Base-by-base conservation (phyloP, 225 moss, liverwort and hornwort genomes). In the Climacium dendroides region DNA sequence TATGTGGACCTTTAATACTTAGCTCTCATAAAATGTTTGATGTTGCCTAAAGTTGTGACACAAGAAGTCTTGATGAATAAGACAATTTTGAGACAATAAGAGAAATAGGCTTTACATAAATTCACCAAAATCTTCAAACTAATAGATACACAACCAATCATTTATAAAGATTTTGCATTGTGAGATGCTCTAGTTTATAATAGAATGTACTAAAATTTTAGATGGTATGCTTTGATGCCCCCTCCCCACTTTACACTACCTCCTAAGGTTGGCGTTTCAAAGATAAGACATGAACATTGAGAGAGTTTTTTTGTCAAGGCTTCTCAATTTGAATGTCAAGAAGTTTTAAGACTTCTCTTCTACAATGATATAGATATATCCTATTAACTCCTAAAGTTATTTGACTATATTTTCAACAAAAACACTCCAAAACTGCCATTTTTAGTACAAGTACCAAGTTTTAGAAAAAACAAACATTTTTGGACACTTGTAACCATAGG, bases 171-270 rank as follows among this genome's bases (percentile, higher is more conserved):
- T 25, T 41, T 15, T 1, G 24, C 0, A 15, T 0, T 15, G 5
- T 15, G 1, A 70, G 3, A 41, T 41, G 5, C 5, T 4, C n/a
- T n/a, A n/a, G n/a, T n/a, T n/a, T n/a, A n/a, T n/a, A n/a, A n/a
- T n/a, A n/a, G n/a, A n/a, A 15, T 25, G 15, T 41, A 70, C 3
- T 15, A 70, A 3, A 41, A 15, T 9, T 15, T 25, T 25, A 41
- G 5, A 41, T 41, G 26, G 25, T 25, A 5, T 70, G 15, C 15
- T 70, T 41, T 41, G 5, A 41, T 0, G 2, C 6, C 5, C 9
- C 3, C n/a, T n/a, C 25, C 26, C 4, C 15, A 25, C 15, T 9
- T 39, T 41, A 1, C 0, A 25, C 15, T n/a, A n/a, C n/a, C n/a
- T 71, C 39, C 0, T 24, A 69, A 69, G 8, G 7, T 0, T 13